Conservation (phyloP, 2,329 filamentous ascomycete species). For the Botrytis cinerea region DNA sequence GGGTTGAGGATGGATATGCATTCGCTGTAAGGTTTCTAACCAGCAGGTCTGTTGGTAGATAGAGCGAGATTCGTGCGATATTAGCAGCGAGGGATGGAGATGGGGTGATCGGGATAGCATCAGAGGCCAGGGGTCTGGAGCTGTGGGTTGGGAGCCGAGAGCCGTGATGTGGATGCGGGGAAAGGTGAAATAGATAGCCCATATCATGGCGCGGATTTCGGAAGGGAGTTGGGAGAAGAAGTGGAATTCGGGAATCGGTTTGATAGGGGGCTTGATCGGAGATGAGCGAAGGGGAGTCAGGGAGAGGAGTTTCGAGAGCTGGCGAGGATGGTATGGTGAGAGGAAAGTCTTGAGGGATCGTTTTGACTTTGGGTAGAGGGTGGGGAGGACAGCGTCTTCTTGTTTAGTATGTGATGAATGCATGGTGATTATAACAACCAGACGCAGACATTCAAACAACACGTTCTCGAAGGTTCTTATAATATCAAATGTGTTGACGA, state of each 20-base stretch:
- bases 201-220: constrained; percentile 15
- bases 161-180: constrained; percentile 8
- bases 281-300: not conserved
- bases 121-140: constrained; percentile 11
- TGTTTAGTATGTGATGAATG: not conserved
- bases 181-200: not conserved
- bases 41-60: constrained; percentile 16
- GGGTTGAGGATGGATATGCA: not conserved
- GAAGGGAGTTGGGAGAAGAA: constrained; percentile 14
- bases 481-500: not conserved
- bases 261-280: not conserved
- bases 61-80: constrained; percentile 12
- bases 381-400: not conserved
- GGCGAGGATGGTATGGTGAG: not conserved
- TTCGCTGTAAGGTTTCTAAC: not conserved
- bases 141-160: not conserved
- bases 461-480: not conserved
- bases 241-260: not conserved
- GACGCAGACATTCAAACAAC: not conserved
- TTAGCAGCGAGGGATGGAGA: constrained; percentile 2
- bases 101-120: not conserved
- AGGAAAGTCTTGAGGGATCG: constrained; percentile 8
- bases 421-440: not conserved
- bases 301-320: constrained; percentile 1
- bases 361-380: not conserved